Conservation (phyloP, 169 alveolate species). For the Plasmodium fragile region DNA sequence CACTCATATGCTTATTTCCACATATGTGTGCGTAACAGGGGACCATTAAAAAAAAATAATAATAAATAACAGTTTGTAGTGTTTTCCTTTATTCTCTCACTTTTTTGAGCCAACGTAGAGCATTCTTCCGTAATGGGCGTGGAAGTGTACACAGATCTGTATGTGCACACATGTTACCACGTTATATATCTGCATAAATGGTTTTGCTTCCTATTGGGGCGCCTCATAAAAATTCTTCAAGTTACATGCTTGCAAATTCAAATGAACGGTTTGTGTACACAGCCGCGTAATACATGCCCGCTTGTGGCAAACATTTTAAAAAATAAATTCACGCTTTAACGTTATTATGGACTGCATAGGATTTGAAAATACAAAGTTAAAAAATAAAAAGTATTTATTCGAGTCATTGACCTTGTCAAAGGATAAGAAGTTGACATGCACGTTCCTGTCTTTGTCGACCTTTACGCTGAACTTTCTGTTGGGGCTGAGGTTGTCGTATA, state of each 20-base stretch:
- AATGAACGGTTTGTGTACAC: neutral
- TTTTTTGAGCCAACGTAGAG: neutral
- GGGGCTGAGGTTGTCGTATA: slow-evolving; percentile 38
- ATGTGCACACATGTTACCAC: neutral
- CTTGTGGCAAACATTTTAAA: slow-evolving; percentile 13
- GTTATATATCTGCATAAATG: neutral
- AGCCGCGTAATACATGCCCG: neutral
- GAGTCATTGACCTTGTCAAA: slow-evolving; percentile 70
- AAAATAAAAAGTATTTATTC: slow-evolving; percentile 65
- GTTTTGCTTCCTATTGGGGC: neutral
- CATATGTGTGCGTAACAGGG: neutral
- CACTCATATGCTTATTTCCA: neutral
- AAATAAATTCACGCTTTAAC: slow-evolving; percentile 61
- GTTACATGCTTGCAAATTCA: slow-evolving; percentile 2
- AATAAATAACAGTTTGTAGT: neutral
- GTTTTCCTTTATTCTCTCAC: neutral
- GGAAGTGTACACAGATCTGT: neutral
- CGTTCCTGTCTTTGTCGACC: slow-evolving; percentile 65
- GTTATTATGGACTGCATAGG: slow-evolving; percentile 74
- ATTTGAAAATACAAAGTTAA: slow-evolving; percentile 57
- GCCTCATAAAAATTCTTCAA: neutral
- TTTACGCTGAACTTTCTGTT: slow-evolving; percentile 65
- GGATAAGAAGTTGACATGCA: slow-evolving; percentile 62
- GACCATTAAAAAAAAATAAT: neutral
- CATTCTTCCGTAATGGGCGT: neutral